Evolutionary conservation across 768 basidiomycete genomes (phyloP).

Genomic region (Omphalotus guepiniiformis): DNA sequence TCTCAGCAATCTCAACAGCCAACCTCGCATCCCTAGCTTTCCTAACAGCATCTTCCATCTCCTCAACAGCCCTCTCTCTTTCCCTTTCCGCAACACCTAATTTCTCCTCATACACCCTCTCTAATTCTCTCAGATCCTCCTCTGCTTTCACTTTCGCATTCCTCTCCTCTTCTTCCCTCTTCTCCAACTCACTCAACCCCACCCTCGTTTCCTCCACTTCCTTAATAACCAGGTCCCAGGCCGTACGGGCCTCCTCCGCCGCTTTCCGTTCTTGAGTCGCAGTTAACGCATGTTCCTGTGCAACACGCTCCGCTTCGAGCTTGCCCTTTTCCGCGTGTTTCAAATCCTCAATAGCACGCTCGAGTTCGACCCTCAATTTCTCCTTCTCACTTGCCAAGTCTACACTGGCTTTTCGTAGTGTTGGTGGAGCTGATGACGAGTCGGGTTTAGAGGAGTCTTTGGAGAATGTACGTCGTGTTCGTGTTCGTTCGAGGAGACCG

Average conservation of each 20-base stretch:
- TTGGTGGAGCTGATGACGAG: neutral
- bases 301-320: conserved; percentile 3
- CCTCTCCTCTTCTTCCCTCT: neutral
- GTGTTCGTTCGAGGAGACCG: conserved; percentile 6
- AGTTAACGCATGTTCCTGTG: neutral
- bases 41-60: no score
- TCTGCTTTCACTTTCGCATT: neutral
- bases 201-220: neutral
- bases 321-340: conserved; percentile 5
- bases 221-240: neutral
- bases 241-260: neutral
- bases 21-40: no score
- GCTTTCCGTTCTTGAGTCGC: conserved; percentile 1
- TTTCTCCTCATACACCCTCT: no score
- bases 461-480: conserved; percentile 8
- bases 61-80: no score
- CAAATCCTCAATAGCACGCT: conserved; percentile 4
- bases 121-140: neutral
- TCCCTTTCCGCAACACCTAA: no score
- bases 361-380: conserved; percentile 1
- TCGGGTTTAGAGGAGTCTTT: neutral
- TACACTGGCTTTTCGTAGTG: neutral
- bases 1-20: no score
- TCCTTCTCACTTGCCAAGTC: neutral
- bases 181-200: neutral